Conservation (phyloP, 768 basidiomycete species). For the Boletus rex-veris region DNA sequence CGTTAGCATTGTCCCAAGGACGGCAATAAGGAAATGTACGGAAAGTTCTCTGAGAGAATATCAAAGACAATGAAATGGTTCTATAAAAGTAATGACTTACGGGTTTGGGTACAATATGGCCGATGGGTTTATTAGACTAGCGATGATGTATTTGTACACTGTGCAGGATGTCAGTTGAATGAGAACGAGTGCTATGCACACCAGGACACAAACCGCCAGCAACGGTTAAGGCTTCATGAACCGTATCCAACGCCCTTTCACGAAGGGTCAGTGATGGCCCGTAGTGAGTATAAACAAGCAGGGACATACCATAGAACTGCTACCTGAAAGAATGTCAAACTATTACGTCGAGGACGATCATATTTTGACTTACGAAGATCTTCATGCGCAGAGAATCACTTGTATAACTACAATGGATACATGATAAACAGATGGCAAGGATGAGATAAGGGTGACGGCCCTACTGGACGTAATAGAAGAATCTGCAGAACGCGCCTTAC, state of each 20-base stretch:
- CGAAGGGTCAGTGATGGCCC: background rate
- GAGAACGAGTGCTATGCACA: no score
- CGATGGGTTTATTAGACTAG: background rate
- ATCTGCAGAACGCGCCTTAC: background rate
- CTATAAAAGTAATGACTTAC: background rate
- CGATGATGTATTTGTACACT: slow-evolving; percentile 6
- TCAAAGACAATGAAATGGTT: background rate
- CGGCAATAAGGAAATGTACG: background rate
- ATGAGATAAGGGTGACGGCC: background rate
- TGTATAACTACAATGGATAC: background rate
- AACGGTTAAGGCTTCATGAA: slow-evolving; percentile 10
- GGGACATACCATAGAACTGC: slow-evolving; percentile 4
- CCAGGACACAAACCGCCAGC: slow-evolving; percentile 5
- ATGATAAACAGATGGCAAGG: background rate
- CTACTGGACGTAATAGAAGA: background rate
- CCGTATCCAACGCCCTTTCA: slow-evolving; percentile 9
- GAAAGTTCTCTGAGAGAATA: background rate
- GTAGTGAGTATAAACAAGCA: background rate
- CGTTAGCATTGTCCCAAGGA: background rate
- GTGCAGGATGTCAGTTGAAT: background rate
- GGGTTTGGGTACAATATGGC: no score
- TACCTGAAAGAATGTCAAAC: background rate
- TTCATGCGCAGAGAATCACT: background rate
- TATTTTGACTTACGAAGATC: background rate
- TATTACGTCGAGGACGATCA: no score